Conservation (phyloP, 2,329 filamentous ascomycete genomes). For the Davidsoniella australis region DNA sequence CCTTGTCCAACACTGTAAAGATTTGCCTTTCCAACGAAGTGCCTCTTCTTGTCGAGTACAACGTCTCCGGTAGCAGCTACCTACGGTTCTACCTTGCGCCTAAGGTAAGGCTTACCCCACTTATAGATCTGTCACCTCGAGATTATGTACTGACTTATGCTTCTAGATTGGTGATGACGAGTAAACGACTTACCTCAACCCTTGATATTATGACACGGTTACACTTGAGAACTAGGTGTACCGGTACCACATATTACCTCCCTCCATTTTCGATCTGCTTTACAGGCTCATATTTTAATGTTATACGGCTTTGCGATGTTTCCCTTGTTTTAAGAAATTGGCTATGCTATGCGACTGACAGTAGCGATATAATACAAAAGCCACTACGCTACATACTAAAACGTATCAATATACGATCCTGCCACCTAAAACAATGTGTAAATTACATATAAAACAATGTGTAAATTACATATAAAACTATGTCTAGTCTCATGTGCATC, state of each 20-base stretch:
- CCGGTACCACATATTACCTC: too few relatives aligned
- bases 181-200: slow-evolving; percentile 12
- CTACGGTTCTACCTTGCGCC: slow-evolving; percentile 95
- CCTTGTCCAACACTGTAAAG: slow-evolving; percentile 65
- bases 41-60: slow-evolving; percentile 87
- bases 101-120: slow-evolving; percentile 49
- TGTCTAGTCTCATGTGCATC: too few relatives aligned
- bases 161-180: slow-evolving; percentile 19
- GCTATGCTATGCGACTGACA: too few relatives aligned
- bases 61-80: slow-evolving; percentile 64
- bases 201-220: slow-evolving; percentile 11
- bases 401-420: too few relatives aligned
- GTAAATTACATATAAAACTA: too few relatives aligned
- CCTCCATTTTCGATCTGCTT: too few relatives aligned
- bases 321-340: neutral
- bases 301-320: neutral
- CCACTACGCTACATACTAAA: too few relatives aligned
- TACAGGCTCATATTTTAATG: too few relatives aligned
- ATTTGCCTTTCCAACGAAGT: slow-evolving; percentile 93
- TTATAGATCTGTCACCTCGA: too few relatives aligned
- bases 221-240: slow-evolving; percentile 2
- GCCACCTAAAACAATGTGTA: too few relatives aligned
- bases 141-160: neutral
- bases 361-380: too few relatives aligned
- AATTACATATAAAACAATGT: too few relatives aligned